Conservation (phyloP, 768 basidiomycete species). For the Lanmaoa rubissima region DNA sequence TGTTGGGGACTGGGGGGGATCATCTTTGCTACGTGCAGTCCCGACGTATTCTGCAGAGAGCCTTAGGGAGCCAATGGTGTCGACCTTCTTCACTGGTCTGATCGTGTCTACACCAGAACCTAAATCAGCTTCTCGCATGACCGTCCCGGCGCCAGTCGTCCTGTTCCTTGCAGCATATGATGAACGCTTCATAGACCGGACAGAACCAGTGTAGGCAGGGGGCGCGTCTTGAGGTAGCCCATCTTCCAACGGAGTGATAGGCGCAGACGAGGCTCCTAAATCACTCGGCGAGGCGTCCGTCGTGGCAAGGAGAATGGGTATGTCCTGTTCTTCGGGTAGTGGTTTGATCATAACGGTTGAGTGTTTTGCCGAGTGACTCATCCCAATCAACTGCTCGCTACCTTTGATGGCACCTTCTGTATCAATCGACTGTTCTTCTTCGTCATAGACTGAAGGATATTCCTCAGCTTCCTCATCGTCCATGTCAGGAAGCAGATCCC, state of each 20-base stretch:
- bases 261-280: conserved; percentile 35
- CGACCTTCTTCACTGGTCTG: conserved; percentile 90
- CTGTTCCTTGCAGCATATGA: conserved; percentile 78
- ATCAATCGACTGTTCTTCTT: conserved; percentile 54
- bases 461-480: conserved; percentile 52
- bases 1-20: conserved; percentile 39
- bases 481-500: conserved; percentile 63
- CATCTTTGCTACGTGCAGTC: conserved; percentile 56
- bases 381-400: conserved; percentile 54
- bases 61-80: conserved; percentile 71
- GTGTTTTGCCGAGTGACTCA: conserved; percentile 55
- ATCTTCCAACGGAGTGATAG: conserved; percentile 34
- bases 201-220: conserved; percentile 71
- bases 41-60: conserved; percentile 83
- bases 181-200: conserved; percentile 61
- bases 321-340: conserved; percentile 39
- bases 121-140: conserved; percentile 79
- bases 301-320: conserved; percentile 40
- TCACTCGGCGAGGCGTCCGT: conserved; percentile 41
- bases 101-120: conserved; percentile 89
- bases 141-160: conserved; percentile 61
- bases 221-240: conserved; percentile 53
- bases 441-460: conserved; percentile 37
- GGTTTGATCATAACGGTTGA: conserved; percentile 71
- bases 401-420: conserved; percentile 64